A percentile compares a stretch with the other conserved stretches of the same genome.
phyloP scores from a whole-genome alignment of 2,329 filamentous ascomycete species.

The Pseudocercospora crystallina region DNA sequence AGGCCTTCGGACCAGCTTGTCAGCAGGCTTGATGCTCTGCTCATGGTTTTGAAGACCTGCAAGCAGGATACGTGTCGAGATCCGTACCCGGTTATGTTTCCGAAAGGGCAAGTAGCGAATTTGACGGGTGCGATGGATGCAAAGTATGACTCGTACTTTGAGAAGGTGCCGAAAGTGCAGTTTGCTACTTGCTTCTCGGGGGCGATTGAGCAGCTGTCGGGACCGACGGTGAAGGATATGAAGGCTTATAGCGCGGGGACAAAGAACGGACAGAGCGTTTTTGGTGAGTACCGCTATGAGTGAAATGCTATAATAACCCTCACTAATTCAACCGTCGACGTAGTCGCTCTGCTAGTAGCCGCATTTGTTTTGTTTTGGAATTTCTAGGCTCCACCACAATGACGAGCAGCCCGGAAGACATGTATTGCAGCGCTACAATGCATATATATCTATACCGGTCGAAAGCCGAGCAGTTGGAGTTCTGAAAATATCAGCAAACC shows the following conservation, averaged over 20 bases:
- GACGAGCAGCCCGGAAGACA: too few species aligned
- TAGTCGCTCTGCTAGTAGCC: too few species aligned
- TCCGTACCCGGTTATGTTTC: constrained; percentile 26
- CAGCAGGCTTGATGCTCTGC: constrained; percentile 24
- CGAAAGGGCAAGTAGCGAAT: constrained; percentile 20
- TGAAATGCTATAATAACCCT: too few species aligned
- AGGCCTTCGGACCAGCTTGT: background rate
- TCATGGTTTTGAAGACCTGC: constrained; percentile 28
- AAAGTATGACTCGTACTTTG: constrained; percentile 26
- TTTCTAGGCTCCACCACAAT: too few species aligned
- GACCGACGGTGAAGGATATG: constrained; percentile 34
- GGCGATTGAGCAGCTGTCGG: constrained; percentile 56
- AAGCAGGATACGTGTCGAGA: constrained; percentile 20
- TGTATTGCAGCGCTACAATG: too few species aligned
- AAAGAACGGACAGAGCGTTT: too few species aligned
- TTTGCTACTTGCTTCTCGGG: constrained; percentile 56
- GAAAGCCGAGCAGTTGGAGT: too few species aligned
- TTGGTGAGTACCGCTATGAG: too few species aligned
- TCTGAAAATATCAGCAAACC: too few species aligned
- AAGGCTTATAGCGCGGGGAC: background rate
- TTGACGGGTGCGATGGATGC: constrained; percentile 19
- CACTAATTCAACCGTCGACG: too few species aligned
- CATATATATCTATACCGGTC: too few species aligned
- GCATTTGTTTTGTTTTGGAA: too few species aligned
- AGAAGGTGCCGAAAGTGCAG: constrained; percentile 45